Percentiles rank a stretch among this genome's conserved stretches.
phyloP scores from a whole-genome alignment of 2,329 filamentous ascomycete species.

The Aspergillus eucalypticola region DNA sequence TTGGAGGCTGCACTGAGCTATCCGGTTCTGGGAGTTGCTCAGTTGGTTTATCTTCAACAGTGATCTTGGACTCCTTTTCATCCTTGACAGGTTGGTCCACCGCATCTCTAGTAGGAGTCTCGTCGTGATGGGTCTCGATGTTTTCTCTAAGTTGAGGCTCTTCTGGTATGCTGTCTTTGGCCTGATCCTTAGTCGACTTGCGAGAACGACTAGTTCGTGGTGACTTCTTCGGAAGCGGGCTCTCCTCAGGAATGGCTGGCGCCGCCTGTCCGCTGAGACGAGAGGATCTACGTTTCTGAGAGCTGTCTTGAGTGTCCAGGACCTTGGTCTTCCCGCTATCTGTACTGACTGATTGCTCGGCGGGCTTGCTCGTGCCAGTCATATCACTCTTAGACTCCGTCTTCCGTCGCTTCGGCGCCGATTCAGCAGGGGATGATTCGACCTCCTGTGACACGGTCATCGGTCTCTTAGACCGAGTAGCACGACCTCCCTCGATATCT shows the following conservation, averaged over 20 bases:
- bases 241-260: slow-evolving; percentile 15
- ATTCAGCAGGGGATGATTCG: slow-evolving; percentile 20
- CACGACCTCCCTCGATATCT: slow-evolving; percentile 14
- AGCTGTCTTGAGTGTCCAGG: slow-evolving; percentile 18
- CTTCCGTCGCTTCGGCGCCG: slow-evolving; percentile 29
- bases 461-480: slow-evolving; percentile 19
- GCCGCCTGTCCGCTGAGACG: slow-evolving; percentile 28
- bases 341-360: background rate
- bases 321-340: slow-evolving; percentile 5
- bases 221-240: slow-evolving; percentile 15
- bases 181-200: slow-evolving; percentile 21
- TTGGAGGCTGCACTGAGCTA: background rate
- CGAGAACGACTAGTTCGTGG: slow-evolving; percentile 21
- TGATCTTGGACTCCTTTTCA: background rate
- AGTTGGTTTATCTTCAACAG: background rate
- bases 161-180: slow-evolving; percentile 13
- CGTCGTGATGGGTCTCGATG: background rate
- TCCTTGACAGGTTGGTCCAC: background rate
- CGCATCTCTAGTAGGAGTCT: background rate
- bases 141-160: slow-evolving; percentile 5
- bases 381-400: slow-evolving; percentile 19
- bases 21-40: background rate
- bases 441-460: slow-evolving; percentile 6
- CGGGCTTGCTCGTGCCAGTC: background rate
- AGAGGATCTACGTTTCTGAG: slow-evolving; percentile 34